Base-by-base conservation (phyloP, 352 stramenopile species). In the Phytophthora multivora region DNA sequence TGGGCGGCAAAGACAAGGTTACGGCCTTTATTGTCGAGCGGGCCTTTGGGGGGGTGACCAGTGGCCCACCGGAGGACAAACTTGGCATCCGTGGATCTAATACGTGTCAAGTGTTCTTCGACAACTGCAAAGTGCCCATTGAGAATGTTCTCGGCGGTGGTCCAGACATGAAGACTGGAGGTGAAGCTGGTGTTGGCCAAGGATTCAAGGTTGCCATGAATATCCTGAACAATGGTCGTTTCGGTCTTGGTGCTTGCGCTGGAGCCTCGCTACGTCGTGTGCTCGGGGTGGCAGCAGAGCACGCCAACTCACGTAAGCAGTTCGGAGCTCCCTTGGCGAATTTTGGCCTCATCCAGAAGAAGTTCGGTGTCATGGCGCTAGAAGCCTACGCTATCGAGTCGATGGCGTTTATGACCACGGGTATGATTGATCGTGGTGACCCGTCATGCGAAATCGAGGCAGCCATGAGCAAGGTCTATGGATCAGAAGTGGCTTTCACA, bases 11-110 rank as follows among this genome's bases (percentile, higher is more conserved):
- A 82, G 98, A 98, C 77, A 98, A 98, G 48, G 98, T 99, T 58
- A 99, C 96, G 43, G 96, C 93, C 33, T 99, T 99, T 69, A 97
- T 99, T 69, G 95, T 99, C 2, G 95, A 98, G 68, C 90, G 95
- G 13, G 81, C 80, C 38, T 97, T 95, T 66, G 89, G 95, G 36
- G 93, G 95, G 40, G 82, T 99, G 35, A 91, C 80, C 23, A 93
- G 95, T 46, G 96, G 96, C 5, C 89, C 86, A 16, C 88, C 94
- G 5, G 97, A 99, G 75, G 94, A 98, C 68, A 99, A 99, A 73
- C 77, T 99, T n/a, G 97, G 97, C 18, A 95, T 99, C 36, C 86
- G 92, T 41, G 97, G 96, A 13, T 98, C 93, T n/a, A 98, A 96
- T 64, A 99, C 97, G 2, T 98, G 95, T 63, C 86, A 98, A 52